Base-by-base conservation (phyloP, 352 stramenopile genomes). In the Globisporangium abappressorium region DNA sequence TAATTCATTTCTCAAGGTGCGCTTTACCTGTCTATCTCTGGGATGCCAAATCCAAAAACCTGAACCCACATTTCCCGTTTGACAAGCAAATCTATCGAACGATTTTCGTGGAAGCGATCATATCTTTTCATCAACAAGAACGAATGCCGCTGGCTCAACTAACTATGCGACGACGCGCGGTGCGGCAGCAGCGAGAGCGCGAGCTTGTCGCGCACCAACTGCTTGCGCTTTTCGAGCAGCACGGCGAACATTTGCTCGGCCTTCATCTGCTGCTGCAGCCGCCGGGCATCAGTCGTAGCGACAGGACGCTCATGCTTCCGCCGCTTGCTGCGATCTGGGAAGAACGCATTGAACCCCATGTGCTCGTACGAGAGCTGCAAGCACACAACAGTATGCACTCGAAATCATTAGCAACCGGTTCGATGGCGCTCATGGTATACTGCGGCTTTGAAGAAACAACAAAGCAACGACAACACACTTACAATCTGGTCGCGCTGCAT, bases 191-290 rank as follows among this genome's bases (percentile, higher is more conserved):
- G 46, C 34, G 34, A 15, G 4, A 72, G 24, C 33, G 46, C 64
- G 18, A 77, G 65, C 41, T 75, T 69, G 33, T 77, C 71, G 38
- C 69, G 61, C 26, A 70, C 49, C 12, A 77, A 51, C 54, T 75
- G 69, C 53, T 62, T 64, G 51, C 71, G 71, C 65, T 75, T 75
- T 30, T 75, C 55, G 9, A 72, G 65, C 56, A 75, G 33, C 49
- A 71, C 57, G 2, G 33, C 69, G 33, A 77, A 57, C 30, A 70
- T 15, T 18, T 73, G 71, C 61, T 74, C 69, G 11, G 55, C 54
- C 26, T 59, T 59, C 33, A 51, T 28, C n/a, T 66, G 68, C 24
- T 70, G 59, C 56, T 65, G 71, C 33, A 72, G 22, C 14, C 57
- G 34, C 1, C 24, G 30, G 15, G 28, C 49, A 20, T 62, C 47